A percentile compares a stretch with the other conserved stretches of the same genome.
phyloP scores from a whole-genome alignment of 192 early-diverging fungal genomes.

The Phycomyces nitens region DNA sequence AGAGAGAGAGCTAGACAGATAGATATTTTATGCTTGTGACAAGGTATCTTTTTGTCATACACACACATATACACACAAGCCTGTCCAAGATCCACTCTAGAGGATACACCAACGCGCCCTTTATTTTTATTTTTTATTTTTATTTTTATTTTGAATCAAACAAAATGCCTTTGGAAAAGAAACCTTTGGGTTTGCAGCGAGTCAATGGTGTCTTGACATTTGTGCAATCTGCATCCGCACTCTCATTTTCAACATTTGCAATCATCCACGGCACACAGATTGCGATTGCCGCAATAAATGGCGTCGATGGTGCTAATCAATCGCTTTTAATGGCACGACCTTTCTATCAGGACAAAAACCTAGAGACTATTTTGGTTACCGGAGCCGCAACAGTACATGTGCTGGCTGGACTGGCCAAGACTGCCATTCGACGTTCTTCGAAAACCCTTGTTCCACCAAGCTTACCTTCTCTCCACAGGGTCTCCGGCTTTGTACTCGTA shows the following conservation, averaged over 20 bases:
- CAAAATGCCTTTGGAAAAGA: no score
- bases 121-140: no score
- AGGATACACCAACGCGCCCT: no score
- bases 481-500: constrained; percentile 19
- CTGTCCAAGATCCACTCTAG: no score
- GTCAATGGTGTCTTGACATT: constrained; percentile 11
- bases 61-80: no score
- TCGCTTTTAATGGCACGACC: constrained; percentile 25
- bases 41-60: no score
- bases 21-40: no score
- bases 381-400: constrained; percentile 19
- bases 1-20: no score
- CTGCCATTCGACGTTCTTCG: constrained; percentile 8
- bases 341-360: constrained; percentile 31
- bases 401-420: constrained; percentile 16
- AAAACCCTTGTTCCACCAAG: not conserved
- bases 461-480: constrained; percentile 4
- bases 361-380: constrained; percentile 30
- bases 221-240: constrained; percentile 23
- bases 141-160: no score
- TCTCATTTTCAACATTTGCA: constrained; percentile 24
- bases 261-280: constrained; percentile 28
- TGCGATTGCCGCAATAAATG: constrained; percentile 11
- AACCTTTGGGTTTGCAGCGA: not conserved
- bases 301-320: constrained; percentile 17